Conservation (phyloP, 805 yeast species). For the Myxozyma monticola region DNA sequence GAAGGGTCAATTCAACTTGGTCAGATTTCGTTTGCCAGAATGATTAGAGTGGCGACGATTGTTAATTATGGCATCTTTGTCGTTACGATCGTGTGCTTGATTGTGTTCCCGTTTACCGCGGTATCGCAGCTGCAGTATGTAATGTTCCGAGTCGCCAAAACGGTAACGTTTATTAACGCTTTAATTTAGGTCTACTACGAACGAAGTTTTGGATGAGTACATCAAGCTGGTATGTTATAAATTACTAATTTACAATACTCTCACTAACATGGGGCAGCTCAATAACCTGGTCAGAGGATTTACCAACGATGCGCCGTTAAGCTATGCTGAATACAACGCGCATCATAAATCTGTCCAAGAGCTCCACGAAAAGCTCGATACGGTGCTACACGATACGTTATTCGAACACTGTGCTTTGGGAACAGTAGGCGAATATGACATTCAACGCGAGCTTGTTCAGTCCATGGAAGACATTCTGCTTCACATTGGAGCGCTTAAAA, state of each 20-base stretch:
- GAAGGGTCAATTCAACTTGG: conserved; percentile 69
- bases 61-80: conserved; percentile 61
- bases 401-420: conserved; percentile 61
- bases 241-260: no score
- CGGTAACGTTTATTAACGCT: no score
- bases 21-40: conserved; percentile 54
- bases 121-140: conserved; percentile 46
- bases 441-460: conserved; percentile 49
- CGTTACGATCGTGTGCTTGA: conserved; percentile 61
- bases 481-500: conserved; percentile 63
- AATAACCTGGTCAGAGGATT: not conserved
- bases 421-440: conserved; percentile 51
- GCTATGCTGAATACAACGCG: not conserved
- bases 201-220: no score
- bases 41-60: conserved; percentile 56
- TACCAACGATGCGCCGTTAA: not conserved
- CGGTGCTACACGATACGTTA: conserved; percentile 55
- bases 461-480: conserved; percentile 53
- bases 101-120: conserved; percentile 67
- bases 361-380: conserved; percentile 37
- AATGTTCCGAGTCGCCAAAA: no score
- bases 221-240: not conserved
- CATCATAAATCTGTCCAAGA: conserved; percentile 2
- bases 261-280: not conserved
- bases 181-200: no score